Evolutionary conservation across 169 alveolate genomes (phyloP).

Genomic region (Plasmodium inui): DNA sequence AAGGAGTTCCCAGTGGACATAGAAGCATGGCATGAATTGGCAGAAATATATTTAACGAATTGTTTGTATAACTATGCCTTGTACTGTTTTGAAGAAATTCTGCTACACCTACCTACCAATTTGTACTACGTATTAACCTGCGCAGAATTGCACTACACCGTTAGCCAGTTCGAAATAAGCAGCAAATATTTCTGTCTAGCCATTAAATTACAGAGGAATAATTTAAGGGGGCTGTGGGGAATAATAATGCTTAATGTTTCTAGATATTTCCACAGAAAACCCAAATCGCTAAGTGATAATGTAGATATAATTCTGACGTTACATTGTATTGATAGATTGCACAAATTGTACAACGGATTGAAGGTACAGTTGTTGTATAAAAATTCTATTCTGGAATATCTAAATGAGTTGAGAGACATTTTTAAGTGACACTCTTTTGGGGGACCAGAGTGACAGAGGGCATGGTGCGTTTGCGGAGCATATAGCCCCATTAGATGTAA

Average conservation of each 20-base stretch:
- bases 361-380: slow-evolving; percentile 13
- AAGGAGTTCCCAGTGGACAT: slow-evolving; percentile 75
- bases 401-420: slow-evolving; percentile 32
- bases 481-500: neutral
- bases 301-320: slow-evolving; percentile 44
- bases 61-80: slow-evolving; percentile 64
- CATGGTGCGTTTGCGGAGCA: neutral
- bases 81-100: slow-evolving; percentile 72
- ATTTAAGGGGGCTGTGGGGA: slow-evolving; percentile 77
- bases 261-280: slow-evolving; percentile 26
- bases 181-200: slow-evolving; percentile 76
- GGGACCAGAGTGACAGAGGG: neutral
- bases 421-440: slow-evolving; percentile 1
- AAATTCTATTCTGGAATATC: slow-evolving; percentile 41
- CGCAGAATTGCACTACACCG: slow-evolving; percentile 76
- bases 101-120: slow-evolving; percentile 52
- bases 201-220: slow-evolving; percentile 48
- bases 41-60: slow-evolving; percentile 47
- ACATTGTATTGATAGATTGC: slow-evolving; percentile 30
- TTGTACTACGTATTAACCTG: slow-evolving; percentile 72
- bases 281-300: slow-evolving; percentile 30
- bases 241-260: slow-evolving; percentile 24
- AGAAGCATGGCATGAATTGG: slow-evolving; percentile 79
- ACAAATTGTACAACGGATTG: slow-evolving; percentile 28
- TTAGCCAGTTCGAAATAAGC: slow-evolving; percentile 47